Percentiles rank a stretch among this genome's conserved stretches.
Evolutionary conservation across 805 yeast genomes (phyloP).

Genomic region (Myxozyma nipponensis): DNA sequence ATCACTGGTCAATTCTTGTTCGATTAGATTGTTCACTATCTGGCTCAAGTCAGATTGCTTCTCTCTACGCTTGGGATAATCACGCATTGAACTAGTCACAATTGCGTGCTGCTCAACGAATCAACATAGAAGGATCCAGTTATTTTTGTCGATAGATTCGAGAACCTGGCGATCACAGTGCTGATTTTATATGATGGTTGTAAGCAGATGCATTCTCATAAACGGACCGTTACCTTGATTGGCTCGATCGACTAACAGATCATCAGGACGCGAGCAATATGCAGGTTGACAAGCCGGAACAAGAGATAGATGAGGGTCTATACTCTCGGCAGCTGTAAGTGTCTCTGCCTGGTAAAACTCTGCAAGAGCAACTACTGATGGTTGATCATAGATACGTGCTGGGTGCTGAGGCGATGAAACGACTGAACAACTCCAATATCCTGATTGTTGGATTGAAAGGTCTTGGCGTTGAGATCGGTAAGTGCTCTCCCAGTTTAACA

Average conservation of each 20-base stretch:
- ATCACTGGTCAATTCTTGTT: too few relatives aligned
- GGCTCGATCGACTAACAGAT: neutral
- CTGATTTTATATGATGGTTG: too few relatives aligned
- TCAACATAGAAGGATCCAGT: too few relatives aligned
- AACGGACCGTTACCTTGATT: too few relatives aligned
- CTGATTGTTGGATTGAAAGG: conserved; percentile 87
- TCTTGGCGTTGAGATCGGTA: conserved; percentile 83
- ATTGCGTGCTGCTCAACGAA: too few relatives aligned
- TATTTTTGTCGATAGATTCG: too few relatives aligned
- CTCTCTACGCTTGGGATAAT: too few relatives aligned
- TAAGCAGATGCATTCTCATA: too few relatives aligned
- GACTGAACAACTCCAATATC: conserved; percentile 93
- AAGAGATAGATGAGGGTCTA: conserved; percentile 77
- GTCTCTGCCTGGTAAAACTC: neutral
- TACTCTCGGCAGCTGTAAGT: conserved; percentile 83
- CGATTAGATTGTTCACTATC: too few relatives aligned
- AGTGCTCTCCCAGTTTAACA: neutral
- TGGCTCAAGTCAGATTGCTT: too few relatives aligned
- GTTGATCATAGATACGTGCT: conserved; percentile 59
- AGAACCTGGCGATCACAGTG: too few relatives aligned
- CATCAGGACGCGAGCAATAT: conserved; percentile 27
- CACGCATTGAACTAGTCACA: too few relatives aligned
- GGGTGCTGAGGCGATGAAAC: conserved; percentile 97
- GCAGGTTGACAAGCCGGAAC: conserved; percentile 34
- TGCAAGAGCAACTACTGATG: neutral